These are phyloP conservation scores for Rhododendron kiyosumense DNA, from an alignment of 148 eudicot species.

Conservation along the genomic window DNA sequence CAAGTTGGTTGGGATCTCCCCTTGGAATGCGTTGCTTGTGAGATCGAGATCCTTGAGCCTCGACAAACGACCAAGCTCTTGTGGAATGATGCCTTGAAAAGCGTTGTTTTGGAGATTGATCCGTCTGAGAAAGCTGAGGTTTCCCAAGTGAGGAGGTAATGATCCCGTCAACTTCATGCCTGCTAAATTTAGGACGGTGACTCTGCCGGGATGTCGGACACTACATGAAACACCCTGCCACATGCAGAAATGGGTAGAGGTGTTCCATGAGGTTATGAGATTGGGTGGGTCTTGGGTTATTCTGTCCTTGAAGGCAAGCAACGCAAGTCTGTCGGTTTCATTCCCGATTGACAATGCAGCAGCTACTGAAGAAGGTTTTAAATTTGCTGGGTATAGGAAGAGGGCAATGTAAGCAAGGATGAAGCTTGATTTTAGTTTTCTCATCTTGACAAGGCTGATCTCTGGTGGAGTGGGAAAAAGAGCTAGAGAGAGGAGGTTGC, in stretches of 20 bases:
- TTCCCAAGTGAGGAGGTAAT: neutral
- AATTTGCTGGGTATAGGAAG: neutral
- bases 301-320: neutral
- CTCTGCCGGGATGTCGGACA: neutral
- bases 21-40: neutral
- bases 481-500: neutral
- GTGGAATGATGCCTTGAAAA: slow-evolving; percentile 7
- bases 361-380: neutral
- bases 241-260: neutral
- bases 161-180: neutral
- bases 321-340: neutral
- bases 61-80: neutral
- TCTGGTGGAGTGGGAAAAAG: neutral
- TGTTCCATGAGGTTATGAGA: slow-evolving; percentile 9
- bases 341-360: neutral
- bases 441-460: neutral
- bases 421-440: neutral
- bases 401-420: neutral
- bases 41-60: neutral
- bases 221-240: slow-evolving; percentile 17
- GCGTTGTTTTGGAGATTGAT: neutral
- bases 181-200: neutral
- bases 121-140: neutral
- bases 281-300: slow-evolving; percentile 4
- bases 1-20: slow-evolving; percentile 10